Evolutionary conservation across 352 stramenopile species (phyloP), one percentile per base, ranked within the genome.

Genomic region (Globisporangium lucens): DNA sequence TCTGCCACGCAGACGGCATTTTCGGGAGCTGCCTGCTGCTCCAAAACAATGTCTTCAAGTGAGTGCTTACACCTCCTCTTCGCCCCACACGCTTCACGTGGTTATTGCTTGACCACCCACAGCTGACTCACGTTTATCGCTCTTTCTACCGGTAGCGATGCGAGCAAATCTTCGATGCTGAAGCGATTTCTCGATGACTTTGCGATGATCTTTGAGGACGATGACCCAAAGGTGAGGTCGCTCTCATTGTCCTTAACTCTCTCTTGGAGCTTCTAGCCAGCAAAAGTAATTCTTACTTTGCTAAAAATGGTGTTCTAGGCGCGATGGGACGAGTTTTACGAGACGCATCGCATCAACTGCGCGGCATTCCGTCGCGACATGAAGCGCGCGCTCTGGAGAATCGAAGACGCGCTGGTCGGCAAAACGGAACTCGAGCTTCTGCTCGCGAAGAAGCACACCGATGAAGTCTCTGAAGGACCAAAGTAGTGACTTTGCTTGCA

Each of bases 311-410:
- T 51, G 9, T 3, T 24, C 17, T 8, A 51, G 74, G 65, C 74
- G 0, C 75, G 66, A 22, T 94, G 86, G 86, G 77, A 87, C 2
- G 72, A 67, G 2, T 76, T 94, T 58, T 76, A 76, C 22, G 56
- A 72, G 6, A 35, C 69, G 30, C 71, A 92, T 61, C 72, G 62
- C 36, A 59, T 93, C 10, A 68, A 78, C 6, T 70, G 80, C 10
- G 67, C 65, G 15, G 43, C 74, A 24, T 94, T 94, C 59, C 75
- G 82, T 3, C 79, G 86, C n/a, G 84, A 94, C 59, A 85, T 91
- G 76, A 85, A 85, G 68, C 81, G 84, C 24, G 74, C 77, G 27
- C 61, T 94, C 56, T 75, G 64, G 24, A 53, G 70, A 53, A 79
- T 94, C 0, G 83, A 93, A 65, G 70, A 76, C 2, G 63, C 71